Base-by-base conservation (phyloP, 2,329 filamentous ascomycete genomes). In the Fusarium zealandicum region DNA sequence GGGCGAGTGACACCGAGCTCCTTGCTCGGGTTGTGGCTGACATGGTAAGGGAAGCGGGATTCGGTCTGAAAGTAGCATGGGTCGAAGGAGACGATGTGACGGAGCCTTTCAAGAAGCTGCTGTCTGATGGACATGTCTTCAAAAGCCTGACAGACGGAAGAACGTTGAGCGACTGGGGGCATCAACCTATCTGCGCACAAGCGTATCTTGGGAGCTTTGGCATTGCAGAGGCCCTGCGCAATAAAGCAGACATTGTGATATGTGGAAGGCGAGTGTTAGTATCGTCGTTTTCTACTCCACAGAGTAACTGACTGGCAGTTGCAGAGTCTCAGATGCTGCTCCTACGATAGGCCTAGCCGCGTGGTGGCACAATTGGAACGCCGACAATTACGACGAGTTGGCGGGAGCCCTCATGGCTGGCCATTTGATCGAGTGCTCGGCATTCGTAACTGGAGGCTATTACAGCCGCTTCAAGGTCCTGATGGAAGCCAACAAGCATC, bases 81-180 rank as follows among this genome's bases (percentile, higher is more conserved):
- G 20, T 22, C 20, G 20, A 22, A 22, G 20, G 20, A 22, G 20
- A 22, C 20, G 20, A 22, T 22, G 20, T 22, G 20, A 22, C 20
- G 4, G 20, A 22, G 20, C 20, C 20, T 22, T 22, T 22, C 20
- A 22, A 22, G 5, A 22, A 7, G 20, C 7, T 22, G 20, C 20
- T 22, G 20, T 1, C 46, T 54, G 3, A 51, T 43, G 28, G 51
- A 54, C 51, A 67, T 18, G 51, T 45, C 22, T 68, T 68, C 47
- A 46, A 51, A 11, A 68, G 65, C 12, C 44, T 68, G 49, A 67
- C 64, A 51, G 65, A 48, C 14, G 64, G 66, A 6, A 59, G 36
- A 50, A 22, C 20, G 20, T 22, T 22, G 20, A 22, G 20, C 20
- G 20, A 22, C 20, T 22, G 20, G 20, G 20, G 20, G 7, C 20